Evolutionary conservation across 2,329 filamentous ascomycete genomes (phyloP).

Genomic region (Aspergillus japonicus): DNA sequence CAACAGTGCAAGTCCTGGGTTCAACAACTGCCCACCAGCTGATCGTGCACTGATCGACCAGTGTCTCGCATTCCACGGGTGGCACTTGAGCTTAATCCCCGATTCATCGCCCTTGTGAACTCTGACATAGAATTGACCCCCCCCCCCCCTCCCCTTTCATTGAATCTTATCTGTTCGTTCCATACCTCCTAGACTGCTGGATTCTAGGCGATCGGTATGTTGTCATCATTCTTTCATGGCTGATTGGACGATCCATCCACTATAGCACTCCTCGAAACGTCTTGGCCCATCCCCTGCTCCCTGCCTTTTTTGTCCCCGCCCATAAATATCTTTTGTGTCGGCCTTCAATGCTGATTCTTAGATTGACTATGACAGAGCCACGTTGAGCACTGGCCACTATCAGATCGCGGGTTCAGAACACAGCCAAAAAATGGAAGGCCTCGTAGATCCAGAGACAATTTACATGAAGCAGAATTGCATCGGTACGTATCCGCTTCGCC

Average conservation of each 20-base stretch:
- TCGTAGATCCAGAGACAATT: slow-evolving; percentile 80
- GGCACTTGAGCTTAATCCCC: slow-evolving; percentile 7
- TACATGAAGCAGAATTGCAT: slow-evolving; percentile 94
- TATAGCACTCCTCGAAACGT: slow-evolving; percentile 2
- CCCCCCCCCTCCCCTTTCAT: neutral
- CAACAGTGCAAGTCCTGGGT: slow-evolving; percentile 1
- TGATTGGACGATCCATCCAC: neutral
- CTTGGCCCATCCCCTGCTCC: neutral
- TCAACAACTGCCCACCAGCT: neutral
- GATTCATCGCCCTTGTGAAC: slow-evolving; percentile 3
- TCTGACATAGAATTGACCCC: slow-evolving; percentile 4
- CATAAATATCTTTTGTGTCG: neutral
- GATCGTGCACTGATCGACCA: neutral
- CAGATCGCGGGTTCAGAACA: slow-evolving; percentile 8
- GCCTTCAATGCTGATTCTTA: slow-evolving; percentile 5
- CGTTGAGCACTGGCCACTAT: neutral
- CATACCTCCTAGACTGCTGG: neutral
- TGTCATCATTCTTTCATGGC: slow-evolving; percentile 2
- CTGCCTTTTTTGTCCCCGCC: neutral
- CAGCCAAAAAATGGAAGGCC: slow-evolving; percentile 46
- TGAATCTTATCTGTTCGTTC: slow-evolving; percentile 6
- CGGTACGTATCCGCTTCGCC: slow-evolving; percentile 52
- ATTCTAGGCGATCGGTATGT: slow-evolving; percentile 9
- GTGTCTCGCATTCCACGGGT: neutral
- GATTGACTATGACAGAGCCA: neutral